These are phyloP conservation scores for Rosa hybrid DNA, from an alignment of 331 rosid genomes.

Conservation along the genomic window DNA sequence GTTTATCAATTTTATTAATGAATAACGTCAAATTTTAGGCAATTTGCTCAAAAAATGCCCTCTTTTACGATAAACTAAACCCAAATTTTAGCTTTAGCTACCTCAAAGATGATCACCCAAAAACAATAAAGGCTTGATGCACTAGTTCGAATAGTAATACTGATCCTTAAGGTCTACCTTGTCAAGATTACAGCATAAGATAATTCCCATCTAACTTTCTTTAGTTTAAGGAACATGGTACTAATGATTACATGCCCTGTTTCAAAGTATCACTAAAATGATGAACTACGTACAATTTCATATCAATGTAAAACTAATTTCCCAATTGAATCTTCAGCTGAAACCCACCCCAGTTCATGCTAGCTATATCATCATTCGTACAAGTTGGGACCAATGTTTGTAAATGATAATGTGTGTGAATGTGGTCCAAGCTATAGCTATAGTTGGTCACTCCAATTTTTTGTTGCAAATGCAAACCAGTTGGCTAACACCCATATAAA, in stretches of 20 bases:
- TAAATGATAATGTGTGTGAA: neutral
- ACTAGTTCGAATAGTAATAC: no score
- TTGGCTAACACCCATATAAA: conserved; percentile 31
- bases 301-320: neutral
- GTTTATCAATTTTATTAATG: no score
- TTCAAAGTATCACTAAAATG: neutral
- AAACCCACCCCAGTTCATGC: conserved; percentile 2
- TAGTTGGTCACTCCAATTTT: conserved; percentile 35
- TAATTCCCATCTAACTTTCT: neutral
- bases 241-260: neutral
- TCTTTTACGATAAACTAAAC: no score
- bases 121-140: no score
- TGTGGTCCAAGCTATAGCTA: conserved; percentile 39
- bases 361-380: neutral
- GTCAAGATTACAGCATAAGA: no score
- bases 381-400: conserved; percentile 2
- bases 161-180: no score
- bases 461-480: conserved; percentile 30
- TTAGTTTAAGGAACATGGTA: neutral
- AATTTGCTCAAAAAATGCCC: no score
- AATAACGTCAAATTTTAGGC: no score
- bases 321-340: neutral
- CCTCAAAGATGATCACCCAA: no score
- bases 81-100: no score
- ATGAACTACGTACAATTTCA: neutral